phyloP scores from a whole-genome alignment of 2,329 filamentous ascomycete genomes.

The Teratosphaeria destructans region DNA sequence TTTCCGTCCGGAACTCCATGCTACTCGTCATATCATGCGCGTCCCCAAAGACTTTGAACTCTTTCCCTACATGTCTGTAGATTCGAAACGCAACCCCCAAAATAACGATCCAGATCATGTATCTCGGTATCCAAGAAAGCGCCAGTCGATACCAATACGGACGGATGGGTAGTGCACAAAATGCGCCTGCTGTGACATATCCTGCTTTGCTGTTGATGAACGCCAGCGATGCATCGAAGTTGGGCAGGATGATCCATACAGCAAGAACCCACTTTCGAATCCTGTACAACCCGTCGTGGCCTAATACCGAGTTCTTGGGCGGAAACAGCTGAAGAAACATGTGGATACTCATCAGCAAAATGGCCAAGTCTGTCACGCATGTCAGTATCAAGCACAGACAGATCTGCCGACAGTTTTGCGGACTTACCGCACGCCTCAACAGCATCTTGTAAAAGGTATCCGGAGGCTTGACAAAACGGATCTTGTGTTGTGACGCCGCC shows the following conservation, averaged over 20 bases:
- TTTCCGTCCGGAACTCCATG: constrained; percentile 4
- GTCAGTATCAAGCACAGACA: neutral
- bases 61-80: constrained; percentile 54
- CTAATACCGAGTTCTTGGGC: constrained; percentile 31
- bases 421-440: constrained; percentile 18
- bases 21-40: constrained; percentile 14
- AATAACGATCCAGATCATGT: constrained; percentile 56
- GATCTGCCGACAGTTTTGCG: neutral
- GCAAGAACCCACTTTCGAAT: constrained; percentile 52
- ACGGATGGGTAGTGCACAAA: constrained; percentile 58
- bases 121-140: constrained; percentile 64
- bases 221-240: constrained; percentile 50
- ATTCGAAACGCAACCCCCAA: constrained; percentile 56
- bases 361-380: constrained; percentile 48
- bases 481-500: constrained; percentile 25
- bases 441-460: constrained; percentile 19
- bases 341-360: constrained; percentile 64
- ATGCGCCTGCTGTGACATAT: constrained; percentile 54
- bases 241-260: constrained; percentile 48
- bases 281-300: constrained; percentile 57
- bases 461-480: constrained; percentile 19
- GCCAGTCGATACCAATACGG: constrained; percentile 60
- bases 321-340: constrained; percentile 62
- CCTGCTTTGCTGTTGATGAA: constrained; percentile 43
- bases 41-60: constrained; percentile 31